Evolutionary conservation across 129 eudicot genomes (phyloP).

Genomic region (Flaveria bidentis): DNA sequence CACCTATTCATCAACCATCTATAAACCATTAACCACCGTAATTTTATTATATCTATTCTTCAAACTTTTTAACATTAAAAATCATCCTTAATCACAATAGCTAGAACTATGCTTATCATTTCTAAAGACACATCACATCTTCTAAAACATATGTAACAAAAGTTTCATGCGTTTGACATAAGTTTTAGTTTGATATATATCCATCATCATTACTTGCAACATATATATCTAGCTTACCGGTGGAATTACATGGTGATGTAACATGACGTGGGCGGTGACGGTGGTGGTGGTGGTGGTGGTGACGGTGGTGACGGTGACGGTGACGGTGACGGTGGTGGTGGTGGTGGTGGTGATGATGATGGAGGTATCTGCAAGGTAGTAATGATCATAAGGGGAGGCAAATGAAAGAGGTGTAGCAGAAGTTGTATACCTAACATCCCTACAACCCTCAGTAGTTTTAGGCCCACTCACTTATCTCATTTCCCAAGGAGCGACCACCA

Average conservation of each 20-base stretch:
- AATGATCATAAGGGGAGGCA: slow-evolving; percentile 28
- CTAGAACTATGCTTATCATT: no score
- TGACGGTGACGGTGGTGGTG: slow-evolving; percentile 16
- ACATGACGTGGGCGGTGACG: not conserved
- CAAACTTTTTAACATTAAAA: no score
- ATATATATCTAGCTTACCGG: no score
- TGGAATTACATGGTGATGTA: slow-evolving; percentile 9
- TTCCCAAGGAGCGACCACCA: slow-evolving; percentile 36
- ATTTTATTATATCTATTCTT: no score
- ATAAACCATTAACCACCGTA: no score
- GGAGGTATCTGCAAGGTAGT: not conserved
- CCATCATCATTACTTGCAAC: not conserved
- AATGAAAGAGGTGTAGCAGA: slow-evolving; percentile 37
- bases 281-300: slow-evolving; percentile 4
- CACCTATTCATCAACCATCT: no score
- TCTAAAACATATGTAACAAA: no score
- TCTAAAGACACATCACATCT: no score
- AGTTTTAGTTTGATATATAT: not conserved
- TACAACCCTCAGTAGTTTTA: slow-evolving; percentile 31
- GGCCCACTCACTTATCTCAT: slow-evolving; percentile 41
- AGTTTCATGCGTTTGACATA: not conserved
- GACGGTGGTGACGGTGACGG: not conserved
- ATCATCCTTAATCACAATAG: no score
- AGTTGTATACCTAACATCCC: slow-evolving; percentile 36
- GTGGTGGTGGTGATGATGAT: not conserved